phyloP scores from a whole-genome alignment of 352 stramenopile species.

The Phytophthora lateralis region DNA sequence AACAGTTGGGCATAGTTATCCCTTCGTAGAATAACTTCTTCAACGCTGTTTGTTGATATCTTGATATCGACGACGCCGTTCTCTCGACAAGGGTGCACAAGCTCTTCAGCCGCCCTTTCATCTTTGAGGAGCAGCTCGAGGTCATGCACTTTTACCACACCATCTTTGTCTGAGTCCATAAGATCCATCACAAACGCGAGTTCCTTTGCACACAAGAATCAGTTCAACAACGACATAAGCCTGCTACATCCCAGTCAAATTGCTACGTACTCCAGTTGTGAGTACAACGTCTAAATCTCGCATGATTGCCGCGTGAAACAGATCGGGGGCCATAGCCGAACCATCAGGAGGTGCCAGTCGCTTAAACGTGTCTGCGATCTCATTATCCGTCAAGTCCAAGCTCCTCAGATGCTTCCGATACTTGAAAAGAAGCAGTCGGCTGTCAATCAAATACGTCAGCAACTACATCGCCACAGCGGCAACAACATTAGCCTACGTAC shows the following conservation, averaged over 20 bases:
- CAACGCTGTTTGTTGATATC: conserved; percentile 62
- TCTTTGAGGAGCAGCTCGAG: conserved; percentile 81
- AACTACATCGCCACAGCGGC: background rate
- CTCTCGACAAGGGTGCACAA: conserved; percentile 58
- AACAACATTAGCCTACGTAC: conserved; percentile 34
- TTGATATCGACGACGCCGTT: conserved; percentile 66
- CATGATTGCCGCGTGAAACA: conserved; percentile 67
- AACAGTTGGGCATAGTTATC: conserved; percentile 67
- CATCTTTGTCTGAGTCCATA: conserved; percentile 75
- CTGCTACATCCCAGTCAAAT: background rate
- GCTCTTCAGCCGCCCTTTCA: conserved; percentile 48
- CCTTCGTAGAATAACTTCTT: conserved; percentile 58
- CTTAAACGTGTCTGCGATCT: conserved; percentile 79
- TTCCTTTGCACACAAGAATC: conserved; percentile 42
- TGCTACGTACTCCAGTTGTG: conserved; percentile 65
- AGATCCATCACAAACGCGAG: conserved; percentile 63
- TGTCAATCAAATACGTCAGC: conserved; percentile 17
- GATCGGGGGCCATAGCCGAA: conserved; percentile 52
- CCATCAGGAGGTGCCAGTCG: conserved; percentile 46
- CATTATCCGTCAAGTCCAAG: conserved; percentile 73
- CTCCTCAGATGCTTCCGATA: conserved; percentile 67
- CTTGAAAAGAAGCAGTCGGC: conserved; percentile 77
- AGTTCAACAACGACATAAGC: background rate
- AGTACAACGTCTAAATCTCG: conserved; percentile 79
- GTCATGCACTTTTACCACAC: conserved; percentile 67